phyloP scores from a whole-genome alignment of 2,329 filamentous ascomycete genomes.

The Davidsoniella virescens region DNA sequence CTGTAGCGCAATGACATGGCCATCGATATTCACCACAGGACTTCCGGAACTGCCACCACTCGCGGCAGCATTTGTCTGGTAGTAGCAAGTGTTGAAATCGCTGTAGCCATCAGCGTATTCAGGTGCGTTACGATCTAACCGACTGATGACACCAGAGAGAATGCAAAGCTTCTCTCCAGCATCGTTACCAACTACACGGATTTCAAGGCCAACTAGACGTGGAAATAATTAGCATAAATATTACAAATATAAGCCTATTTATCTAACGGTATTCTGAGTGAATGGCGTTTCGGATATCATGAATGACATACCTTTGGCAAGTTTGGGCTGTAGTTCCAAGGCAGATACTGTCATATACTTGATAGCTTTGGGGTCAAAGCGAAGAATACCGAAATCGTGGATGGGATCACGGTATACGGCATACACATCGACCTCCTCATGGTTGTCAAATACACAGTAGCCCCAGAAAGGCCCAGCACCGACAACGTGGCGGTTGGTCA shows the following conservation, averaged over 20 bases:
- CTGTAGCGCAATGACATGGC: constrained; percentile 79
- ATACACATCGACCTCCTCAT: constrained; percentile 89
- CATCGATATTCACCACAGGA: constrained; percentile 92
- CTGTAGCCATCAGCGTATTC: constrained; percentile 97
- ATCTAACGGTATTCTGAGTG: constrained; percentile 14
- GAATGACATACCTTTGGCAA: constrained; percentile 43
- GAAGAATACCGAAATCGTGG: constrained; percentile 92
- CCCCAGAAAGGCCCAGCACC: constrained; percentile 94
- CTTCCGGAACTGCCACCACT: constrained; percentile 96
- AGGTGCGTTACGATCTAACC: constrained; percentile 87
- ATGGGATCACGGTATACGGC: constrained; percentile 96
- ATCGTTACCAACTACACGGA: constrained; percentile 94
- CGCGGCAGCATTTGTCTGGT: constrained; percentile 90
- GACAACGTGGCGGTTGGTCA: constrained; percentile 86
- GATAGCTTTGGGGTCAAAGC: constrained; percentile 89
- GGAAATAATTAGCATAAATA: too few relatives aligned
- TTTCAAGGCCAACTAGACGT: constrained; percentile 62
- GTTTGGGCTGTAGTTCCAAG: constrained; percentile 66
- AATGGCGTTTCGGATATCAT: constrained; percentile 1
- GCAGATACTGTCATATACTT: constrained; percentile 90
- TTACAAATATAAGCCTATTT: constrained; percentile 12
- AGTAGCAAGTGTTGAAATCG: constrained; percentile 93
- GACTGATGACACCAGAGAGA: constrained; percentile 89
- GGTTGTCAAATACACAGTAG: constrained; percentile 96
- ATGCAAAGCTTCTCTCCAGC: constrained; percentile 98